phyloP scores from a whole-genome alignment of 768 basidiomycete species.

The Rhodosporidiobolus odoratus region DNA sequence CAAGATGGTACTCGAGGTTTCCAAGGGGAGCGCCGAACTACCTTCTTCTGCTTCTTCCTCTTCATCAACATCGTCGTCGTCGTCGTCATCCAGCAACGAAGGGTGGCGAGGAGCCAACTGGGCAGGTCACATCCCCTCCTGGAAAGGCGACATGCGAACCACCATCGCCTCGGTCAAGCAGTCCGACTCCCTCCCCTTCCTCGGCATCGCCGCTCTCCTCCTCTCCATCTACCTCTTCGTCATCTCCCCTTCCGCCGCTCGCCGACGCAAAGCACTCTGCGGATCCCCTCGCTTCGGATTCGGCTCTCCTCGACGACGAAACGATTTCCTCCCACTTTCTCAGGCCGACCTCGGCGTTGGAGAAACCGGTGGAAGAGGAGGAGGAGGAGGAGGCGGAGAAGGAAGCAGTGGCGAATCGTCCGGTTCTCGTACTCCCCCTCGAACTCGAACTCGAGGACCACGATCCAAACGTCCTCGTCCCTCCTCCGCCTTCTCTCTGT shows the following conservation, averaged over 20 bases:
- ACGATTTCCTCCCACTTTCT: conserved; percentile 23
- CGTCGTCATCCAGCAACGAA: background rate
- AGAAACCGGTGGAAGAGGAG: too few species aligned
- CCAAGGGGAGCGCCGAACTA: conserved; percentile 22
- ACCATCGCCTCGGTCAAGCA: conserved; percentile 26
- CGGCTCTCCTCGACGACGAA: background rate
- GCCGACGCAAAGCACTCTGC: conserved; percentile 23
- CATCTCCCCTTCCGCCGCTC: conserved; percentile 2
- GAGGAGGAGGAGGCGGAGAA: background rate
- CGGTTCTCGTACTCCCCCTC: background rate
- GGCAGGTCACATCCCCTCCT: conserved; percentile 32
- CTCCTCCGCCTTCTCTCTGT: too few species aligned
- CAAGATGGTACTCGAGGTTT: conserved; percentile 95
- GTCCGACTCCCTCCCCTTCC: conserved; percentile 16
- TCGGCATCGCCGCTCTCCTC: conserved; percentile 18
- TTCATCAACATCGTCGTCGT: background rate
- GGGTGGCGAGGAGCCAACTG: conserved; percentile 1
- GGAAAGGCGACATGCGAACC: conserved; percentile 19
- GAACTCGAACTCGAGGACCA: background rate
- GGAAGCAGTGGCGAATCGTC: conserved; percentile 5
- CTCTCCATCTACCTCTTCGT: conserved; percentile 18
- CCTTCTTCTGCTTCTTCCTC: background rate
- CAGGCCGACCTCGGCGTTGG: conserved; percentile 14
- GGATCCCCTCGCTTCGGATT: conserved; percentile 8
- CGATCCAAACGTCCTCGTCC: background rate